Percentiles rank a stretch among this genome's conserved stretches.
phyloP scores from a whole-genome alignment of 495 filamentous ascomycete species.

The Talaromyces wortmannii region DNA sequence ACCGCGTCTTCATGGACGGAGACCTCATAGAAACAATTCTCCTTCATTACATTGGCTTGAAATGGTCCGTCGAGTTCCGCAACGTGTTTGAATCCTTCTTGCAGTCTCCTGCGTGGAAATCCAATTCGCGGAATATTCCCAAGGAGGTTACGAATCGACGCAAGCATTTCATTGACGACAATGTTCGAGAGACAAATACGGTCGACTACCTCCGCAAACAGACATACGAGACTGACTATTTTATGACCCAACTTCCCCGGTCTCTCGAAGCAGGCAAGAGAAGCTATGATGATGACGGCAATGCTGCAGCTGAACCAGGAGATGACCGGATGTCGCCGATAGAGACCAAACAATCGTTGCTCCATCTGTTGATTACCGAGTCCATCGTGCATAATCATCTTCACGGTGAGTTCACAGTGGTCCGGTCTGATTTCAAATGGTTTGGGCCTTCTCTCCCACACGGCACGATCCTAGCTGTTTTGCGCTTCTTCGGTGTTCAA shows the following conservation, averaged over 20 bases:
- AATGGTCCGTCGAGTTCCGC: conserved; percentile 52
- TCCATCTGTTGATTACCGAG: conserved; percentile 57
- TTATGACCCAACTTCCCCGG: conserved; percentile 42
- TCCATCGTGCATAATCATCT: conserved; percentile 51
- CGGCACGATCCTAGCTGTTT: conserved; percentile 44
- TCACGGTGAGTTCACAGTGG: conserved; percentile 50
- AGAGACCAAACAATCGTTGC: conserved; percentile 51
- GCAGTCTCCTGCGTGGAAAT: conserved; percentile 29
- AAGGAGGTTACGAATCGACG: conserved; percentile 37
- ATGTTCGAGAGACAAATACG: conserved; percentile 3
- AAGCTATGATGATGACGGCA: conserved; percentile 26
- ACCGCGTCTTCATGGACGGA: conserved; percentile 58
- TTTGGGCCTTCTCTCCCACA: conserved; percentile 58
- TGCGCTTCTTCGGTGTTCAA: conserved; percentile 55
- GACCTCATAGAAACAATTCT: conserved; percentile 61
- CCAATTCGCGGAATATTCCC: conserved; percentile 26
- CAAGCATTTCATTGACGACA: conserved; percentile 36
- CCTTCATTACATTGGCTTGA: conserved; percentile 56
- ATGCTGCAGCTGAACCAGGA: conserved; percentile 14
- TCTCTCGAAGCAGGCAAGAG: conserved; percentile 13
- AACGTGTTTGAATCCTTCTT: conserved; percentile 23
- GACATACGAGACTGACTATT: conserved; percentile 44
- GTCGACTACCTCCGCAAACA: conserved; percentile 27
- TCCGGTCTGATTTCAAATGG: conserved; percentile 56
- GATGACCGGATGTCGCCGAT: conserved; percentile 31